Base-by-base conservation (phyloP, 306 rosid genomes). In the Prunus mume region DNA sequence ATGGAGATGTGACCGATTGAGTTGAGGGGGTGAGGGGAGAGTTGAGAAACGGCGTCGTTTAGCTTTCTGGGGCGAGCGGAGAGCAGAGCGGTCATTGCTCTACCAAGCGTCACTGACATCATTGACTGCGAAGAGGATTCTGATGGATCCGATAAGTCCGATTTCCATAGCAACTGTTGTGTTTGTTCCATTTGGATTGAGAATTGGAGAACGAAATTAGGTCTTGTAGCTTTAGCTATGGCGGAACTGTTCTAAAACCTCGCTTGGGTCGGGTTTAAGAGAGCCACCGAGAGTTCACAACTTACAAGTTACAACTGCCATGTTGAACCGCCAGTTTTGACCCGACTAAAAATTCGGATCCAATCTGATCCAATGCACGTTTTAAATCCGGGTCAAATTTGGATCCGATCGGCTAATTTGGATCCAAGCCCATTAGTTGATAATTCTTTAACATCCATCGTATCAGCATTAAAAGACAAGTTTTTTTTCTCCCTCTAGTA, bases 51-150 rank as follows among this genome's bases (percentile, higher is more conserved):
- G 71, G 95, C 90, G 73, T 88, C 88, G 89, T 81, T 58, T 45
- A 91, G 96, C 78, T 86, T 91, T 51, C 76, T 91, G n/a, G 95
- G 85, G 51, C 93, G 92, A 57, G 96, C 65, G 9, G 60, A 61
- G 80, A 94, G 96, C 7, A 94, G 83, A 72, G 91, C 55, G 75
- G 69, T 74, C 72, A 92, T 70, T 67, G 88, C 87, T 46, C 95
- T 85, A 19, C 91, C 94, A 56, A 94, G 86, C 6, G 93, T 84
- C 20, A 90, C 82, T 72, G 98, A 88, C 55, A 84, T 81, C 69
- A 90, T 78, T 46, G 98, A 85, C 57, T 86, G 79, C 65, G 83
- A 57, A 1, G 80, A 22, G 9, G 67, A 32, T 25, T 67, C 75
- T 55, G 65, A 50, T 3, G 76, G 71, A 38, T 82, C 78, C 54